Base-by-base conservation (phyloP, 2,329 filamentous ascomycete species). In the Trichoderma cornu-damae region DNA sequence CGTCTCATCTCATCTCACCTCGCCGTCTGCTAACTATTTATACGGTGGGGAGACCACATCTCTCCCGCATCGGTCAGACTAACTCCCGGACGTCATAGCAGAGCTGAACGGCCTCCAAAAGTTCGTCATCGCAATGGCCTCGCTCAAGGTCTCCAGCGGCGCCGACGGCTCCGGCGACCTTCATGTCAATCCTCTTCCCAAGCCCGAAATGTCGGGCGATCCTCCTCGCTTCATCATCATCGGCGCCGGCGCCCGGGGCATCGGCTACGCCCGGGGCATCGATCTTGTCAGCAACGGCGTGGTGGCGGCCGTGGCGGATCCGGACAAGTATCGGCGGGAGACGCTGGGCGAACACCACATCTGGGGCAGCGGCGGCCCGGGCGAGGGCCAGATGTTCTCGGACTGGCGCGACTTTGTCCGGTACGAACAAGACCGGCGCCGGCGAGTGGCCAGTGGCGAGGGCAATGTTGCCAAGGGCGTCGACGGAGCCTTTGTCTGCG, bases 281-380 rank as follows among this genome's bases (percentile, higher is more conserved):
- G 71, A 75, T n/a, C 76, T 78, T 14, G 83, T 82, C 16, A 86
- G 82, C 59, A 81, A 84, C 62, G 89, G 87, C 5, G 69, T 86
- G 30, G 82, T 97, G 59, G 82, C 81, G 20, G 89, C 89, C 24
- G 83, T 99, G 14, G 90, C 88, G 20, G 94, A 97, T 65, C 90
- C 92, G 0, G 77, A 90, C 63, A 70, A 79, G 12, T 94, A 86
- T 73, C 95, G 96, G 72, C 84, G 93, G 4, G 74, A 79, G 40
- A 77, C 80, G 0, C 85, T 96, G 50, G 89, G 88, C 11, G 74
- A 75, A 12, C 82, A 76, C 59, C 90, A 88, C 70, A 88, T 96
- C 66, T 93, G 89, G 89, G 80, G 81, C 3, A 65, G 72, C 44
- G 67, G 67, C 6, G 66, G 68, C 9, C 76, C 85, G 0, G 57